Evolutionary conservation across 768 basidiomycete species (phyloP), one percentile per base, ranked within the genome.

Genomic region (Serendipita sp.): DNA sequence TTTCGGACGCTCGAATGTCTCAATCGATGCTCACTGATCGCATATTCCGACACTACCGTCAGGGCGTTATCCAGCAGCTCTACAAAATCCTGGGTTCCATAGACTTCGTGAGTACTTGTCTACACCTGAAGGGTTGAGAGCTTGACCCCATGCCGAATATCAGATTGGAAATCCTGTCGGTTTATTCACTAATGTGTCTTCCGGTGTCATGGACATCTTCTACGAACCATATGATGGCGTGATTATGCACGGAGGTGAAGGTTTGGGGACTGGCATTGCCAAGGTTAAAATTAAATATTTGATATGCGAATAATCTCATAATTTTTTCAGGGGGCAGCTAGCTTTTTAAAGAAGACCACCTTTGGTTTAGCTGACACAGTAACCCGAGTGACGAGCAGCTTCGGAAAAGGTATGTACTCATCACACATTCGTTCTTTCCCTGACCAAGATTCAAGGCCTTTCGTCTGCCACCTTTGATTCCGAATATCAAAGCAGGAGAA

Each of bases 11-110:
- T 81, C 86, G 94, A 18, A 74, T 96, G 52, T 88, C 88, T 0
- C 75, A 88, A 64, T 86, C 91, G 5, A 89, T 95, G 66, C 79
- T 99, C 16, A 85, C 88, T 73, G 83, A 78, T 64, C 85, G 96
- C 38, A 86, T 98, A 66, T 77, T 85, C 45, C 86, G 94, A 66
- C 95, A 98, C 72, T 99, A 98, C 73, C 82, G 89, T 41, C 89
- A 96, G 74, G 93, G 97, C 70, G 82, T 96, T 64, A 78, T 95
- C 44, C 86, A 91, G 10, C 96, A 99, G 72, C 79, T 98, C 2
- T 98, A 98, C 74, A 86, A 96, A 44, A 89, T 99, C 48, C 80
- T 99, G 13, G 95, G 96, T n/a, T 97, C 94, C 3, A 96, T 94
- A 0, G 95, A 98, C 75, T 95, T 98, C 76, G 56, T 60, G n/a